Evolutionary conservation across 1,284 basidiomycete species (phyloP).

Genomic region (Trichosporon inkin): DNA sequence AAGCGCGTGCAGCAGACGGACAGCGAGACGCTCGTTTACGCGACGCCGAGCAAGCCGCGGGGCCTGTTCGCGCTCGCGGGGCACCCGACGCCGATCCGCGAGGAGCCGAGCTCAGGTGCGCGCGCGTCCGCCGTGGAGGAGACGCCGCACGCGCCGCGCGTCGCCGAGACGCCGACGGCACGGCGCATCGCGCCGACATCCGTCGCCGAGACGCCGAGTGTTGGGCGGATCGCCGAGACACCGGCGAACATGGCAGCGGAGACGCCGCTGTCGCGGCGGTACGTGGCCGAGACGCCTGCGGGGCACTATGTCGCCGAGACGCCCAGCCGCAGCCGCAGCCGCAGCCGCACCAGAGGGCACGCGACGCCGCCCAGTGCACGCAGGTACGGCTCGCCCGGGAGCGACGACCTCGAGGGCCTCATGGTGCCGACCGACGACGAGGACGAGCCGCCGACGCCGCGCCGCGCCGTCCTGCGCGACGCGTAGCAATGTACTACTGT

Average conservation of each 20-base stretch:
- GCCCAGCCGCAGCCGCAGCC: slow-evolving; percentile 5
- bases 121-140: slow-evolving; percentile 9
- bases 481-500: neutral
- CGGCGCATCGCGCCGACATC: neutral
- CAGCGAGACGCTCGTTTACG: slow-evolving; percentile 36
- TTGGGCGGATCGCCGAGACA: no score
- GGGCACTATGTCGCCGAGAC: slow-evolving; percentile 11
- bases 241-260: no score
- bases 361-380: neutral
- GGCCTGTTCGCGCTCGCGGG: slow-evolving; percentile 19
- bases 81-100: slow-evolving; percentile 41
- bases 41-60: slow-evolving; percentile 42
- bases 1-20: neutral
- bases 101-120: slow-evolving; percentile 29
- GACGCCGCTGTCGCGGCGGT: no score
- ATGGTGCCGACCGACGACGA: slow-evolving; percentile 48
- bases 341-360: neutral
- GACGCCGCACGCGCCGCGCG: slow-evolving; percentile 13
- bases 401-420: slow-evolving; percentile 36
- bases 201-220: neutral
- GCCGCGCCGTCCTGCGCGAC: neutral
- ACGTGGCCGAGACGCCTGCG: slow-evolving; percentile 14
- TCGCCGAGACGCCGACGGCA: slow-evolving; percentile 18
- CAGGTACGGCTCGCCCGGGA: neutral
- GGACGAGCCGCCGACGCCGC: slow-evolving; percentile 30